Evolutionary conservation across 345 rosid genomes (phyloP), one percentile per base, ranked within the genome.

Genomic region (Eucalyptus pauciflora): DNA sequence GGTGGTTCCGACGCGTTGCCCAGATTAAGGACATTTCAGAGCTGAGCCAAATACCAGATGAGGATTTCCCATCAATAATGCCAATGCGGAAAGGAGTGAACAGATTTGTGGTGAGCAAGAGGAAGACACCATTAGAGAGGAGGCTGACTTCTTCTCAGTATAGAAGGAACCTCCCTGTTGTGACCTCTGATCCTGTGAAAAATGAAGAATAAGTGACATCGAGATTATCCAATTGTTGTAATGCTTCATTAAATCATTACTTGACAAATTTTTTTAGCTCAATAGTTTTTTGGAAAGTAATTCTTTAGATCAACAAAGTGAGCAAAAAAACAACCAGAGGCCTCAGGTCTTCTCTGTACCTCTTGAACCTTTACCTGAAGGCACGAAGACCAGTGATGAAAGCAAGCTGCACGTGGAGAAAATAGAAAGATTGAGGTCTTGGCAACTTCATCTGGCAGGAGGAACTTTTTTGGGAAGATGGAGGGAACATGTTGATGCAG

Each of bases 1-100:
- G 99, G 88, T 98, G 99, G 99, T 98, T 97, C 91, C 91, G 94
- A 52, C 93, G 99, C 1, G 99, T 93, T 85, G 98, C 99, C 22
- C 99, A 98, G 91, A 97, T 98, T 29, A 95, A 98, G 88, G 97
- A 98, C 92, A 97, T 97, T 62, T 98, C 99, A 41, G 99, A 97
- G 93, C 94, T 98, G n/a, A 98, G 99, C 91, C 94, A 97, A 93
- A 98, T 98, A 85, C 99, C 99, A 0, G 99, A 97, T 71, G 98
- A 98, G 92, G 99, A 98, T 91, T 98, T 98, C 93, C 99, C 99
- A 1, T 96, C 98, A 24, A 98, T 98, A 92, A 97, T 98, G 99
- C 99, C 99, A 18, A 96, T 98, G 99, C 93, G 99, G 91, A 98
- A 97, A 94, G 99, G 99, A 49, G 99, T 97, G 85, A 97, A 97